Evolutionary conservation across 345 rosid genomes (phyloP).

Genomic region (Eutrema heterophyllum): DNA sequence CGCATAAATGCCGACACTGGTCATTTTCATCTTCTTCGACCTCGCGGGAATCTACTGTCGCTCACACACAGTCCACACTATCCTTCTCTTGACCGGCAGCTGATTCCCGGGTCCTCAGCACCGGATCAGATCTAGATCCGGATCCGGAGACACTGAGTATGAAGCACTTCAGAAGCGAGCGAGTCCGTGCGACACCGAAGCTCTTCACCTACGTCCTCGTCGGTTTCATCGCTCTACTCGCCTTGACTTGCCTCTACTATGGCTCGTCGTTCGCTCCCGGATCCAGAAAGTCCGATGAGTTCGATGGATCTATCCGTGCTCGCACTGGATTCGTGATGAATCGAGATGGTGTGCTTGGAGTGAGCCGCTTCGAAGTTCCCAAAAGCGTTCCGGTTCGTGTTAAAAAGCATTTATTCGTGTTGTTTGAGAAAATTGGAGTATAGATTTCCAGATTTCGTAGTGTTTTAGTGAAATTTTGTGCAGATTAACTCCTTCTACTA

Average conservation of each 20-base stretch:
- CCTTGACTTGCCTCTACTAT: constrained; percentile 65
- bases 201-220: constrained; percentile 51
- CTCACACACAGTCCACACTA: constrained; percentile 20
- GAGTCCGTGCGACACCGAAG: constrained; percentile 39
- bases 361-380: constrained; percentile 39
- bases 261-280: constrained; percentile 78
- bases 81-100: constrained; percentile 15
- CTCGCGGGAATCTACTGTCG: constrained; percentile 33
- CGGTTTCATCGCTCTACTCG: constrained; percentile 55
- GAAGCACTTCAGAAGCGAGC: constrained; percentile 52
- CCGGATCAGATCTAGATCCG: constrained; percentile 29
- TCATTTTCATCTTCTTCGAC: constrained; percentile 18
- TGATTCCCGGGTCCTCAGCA: constrained; percentile 16
- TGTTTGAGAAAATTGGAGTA: neutral
- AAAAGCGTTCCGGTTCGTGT: constrained; percentile 64
- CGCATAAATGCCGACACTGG: constrained; percentile 20
- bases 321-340: constrained; percentile 21
- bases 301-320: constrained; percentile 39
- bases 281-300: constrained; percentile 47
- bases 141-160: constrained; percentile 26
- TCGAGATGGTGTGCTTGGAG: constrained; percentile 32
- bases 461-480: neutral
- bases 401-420: neutral
- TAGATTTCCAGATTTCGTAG: neutral
- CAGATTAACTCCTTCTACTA: neutral